A percentile compares a stretch with the other conserved stretches of the same genome.
Conservation (phyloP, 495 filamentous ascomycete species). For the Durotheca rogersii region DNA sequence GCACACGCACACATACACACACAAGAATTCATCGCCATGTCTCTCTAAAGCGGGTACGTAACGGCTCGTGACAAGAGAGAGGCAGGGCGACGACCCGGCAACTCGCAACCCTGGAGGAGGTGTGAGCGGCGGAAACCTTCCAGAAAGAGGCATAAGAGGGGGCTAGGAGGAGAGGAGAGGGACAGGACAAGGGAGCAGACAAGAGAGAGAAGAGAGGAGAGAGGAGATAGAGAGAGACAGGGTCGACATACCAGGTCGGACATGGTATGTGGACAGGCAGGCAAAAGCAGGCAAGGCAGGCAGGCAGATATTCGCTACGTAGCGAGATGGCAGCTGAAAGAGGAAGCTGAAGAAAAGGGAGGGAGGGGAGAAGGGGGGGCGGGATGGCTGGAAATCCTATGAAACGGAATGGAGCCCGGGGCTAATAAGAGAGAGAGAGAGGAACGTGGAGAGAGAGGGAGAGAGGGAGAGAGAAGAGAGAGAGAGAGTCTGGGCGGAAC, state of each 20-base stretch:
- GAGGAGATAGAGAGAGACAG: slow-evolving; percentile 16
- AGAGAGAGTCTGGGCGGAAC: too few relatives aligned
- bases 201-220: slow-evolving; percentile 1
- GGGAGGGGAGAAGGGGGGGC: too few relatives aligned
- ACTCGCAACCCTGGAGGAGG: slow-evolving; percentile 11
- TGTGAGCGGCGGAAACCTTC: slow-evolving; percentile 31
- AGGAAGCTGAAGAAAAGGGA: slow-evolving; percentile 35
- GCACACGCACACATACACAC: too few relatives aligned
- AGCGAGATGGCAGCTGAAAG: slow-evolving; percentile 30
- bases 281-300: too few relatives aligned
- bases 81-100: slow-evolving; percentile 22
- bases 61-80: slow-evolving; percentile 25
- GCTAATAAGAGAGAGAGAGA: slow-evolving; percentile 31
- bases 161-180: not conserved
- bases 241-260: slow-evolving; percentile 27
- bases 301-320: too few relatives aligned
- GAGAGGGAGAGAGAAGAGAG: slow-evolving; percentile 24
- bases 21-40: slow-evolving; percentile 15
- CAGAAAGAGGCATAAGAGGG: slow-evolving; percentile 29
- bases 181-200: not conserved
- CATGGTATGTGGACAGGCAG: too few relatives aligned
- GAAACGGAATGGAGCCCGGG: slow-evolving; percentile 17
- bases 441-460: too few relatives aligned
- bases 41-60: slow-evolving; percentile 28
- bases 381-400: slow-evolving; percentile 29